Base-by-base conservation (phyloP, 805 yeast species). In the Saturnispora besseyi region DNA sequence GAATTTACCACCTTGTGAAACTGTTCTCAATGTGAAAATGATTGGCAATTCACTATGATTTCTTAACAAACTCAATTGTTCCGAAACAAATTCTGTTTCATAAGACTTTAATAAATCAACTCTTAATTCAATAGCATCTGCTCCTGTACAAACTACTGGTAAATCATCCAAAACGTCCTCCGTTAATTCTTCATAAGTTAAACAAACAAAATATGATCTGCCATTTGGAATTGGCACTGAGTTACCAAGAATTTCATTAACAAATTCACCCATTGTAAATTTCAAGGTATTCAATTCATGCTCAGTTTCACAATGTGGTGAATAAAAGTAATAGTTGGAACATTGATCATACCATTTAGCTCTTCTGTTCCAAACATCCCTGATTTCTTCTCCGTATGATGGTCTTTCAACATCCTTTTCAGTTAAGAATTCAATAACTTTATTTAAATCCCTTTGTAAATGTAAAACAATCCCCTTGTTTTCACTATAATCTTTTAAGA, bases 401-500 rank as follows among this genome's bases (percentile, higher is more conserved):
- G 99, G 99, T 62, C 99, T 77, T 0, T 89, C 74, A 44, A 85
- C 79, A 66, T 93, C 99, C 51, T 72, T 67, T 48, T 81, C 66
- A 13, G 76, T 75, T 56, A 93, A 75, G 65, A 87, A 88, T 9
- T 74, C 71, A 37, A 89, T 79, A 30, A 95, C 87, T 57, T 87
- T 84, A 51, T 80, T 82, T 53, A 91, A 76, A 59, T 87, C 86
- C 56, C 99, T 82, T 65, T 91, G 97, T 52, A 93, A 74, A 60
- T 93, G 97, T 49, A 93, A 72, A 11, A 93, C 98, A 55, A 86
- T 75, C 37, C 96, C 96, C 26, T 85, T 86, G 4, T 52, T n/a
- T 22, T 68, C 59, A 7, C 68, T 59, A 63, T 80, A 85, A 7
- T 71, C 62, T 57, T 81, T 75, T 63, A 93, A 72, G 7, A 78